Base-by-base conservation (phyloP, 306 rosid species). In the Cucurbita moschata region DNA sequence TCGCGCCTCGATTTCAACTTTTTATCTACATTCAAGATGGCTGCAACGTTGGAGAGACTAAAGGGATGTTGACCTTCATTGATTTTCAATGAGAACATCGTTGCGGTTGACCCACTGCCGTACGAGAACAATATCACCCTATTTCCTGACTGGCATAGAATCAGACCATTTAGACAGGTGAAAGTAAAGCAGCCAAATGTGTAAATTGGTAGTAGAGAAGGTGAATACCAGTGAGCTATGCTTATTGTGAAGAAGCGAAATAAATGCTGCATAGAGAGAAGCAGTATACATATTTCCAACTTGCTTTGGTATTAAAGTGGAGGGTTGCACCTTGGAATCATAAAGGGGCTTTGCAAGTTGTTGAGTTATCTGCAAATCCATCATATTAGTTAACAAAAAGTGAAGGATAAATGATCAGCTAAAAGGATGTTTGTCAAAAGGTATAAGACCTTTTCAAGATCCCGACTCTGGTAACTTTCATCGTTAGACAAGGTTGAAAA, bases 251-350 rank as follows among this genome's bases (percentile, higher is more conserved):
- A 95, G 77, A 54, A 95, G 96, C 65, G 99, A 91, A 37, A 83
- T 95, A 80, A 91, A 91, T 77, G 99, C 99, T 38, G 99, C 99
- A 77, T 95, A 95, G 61, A 95, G 83, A 75, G 99, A 95, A n/a
- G 99, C 99, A 35, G 99, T 95, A 83, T 95, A 95, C 97, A 95
- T 91, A 86, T 95, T 95, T 75, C 99, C 99, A 19, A 91, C 90
- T 91, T 88, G 92, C 86, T 95, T 95, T 57, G 99, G 99, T 57
- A 95, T 15, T 85, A 89, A 87, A 77, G 97, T 95, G 69, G 92
- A 75, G 72, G 97, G 99, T 77, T 86, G 96, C 65, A 95, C 96
- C 91, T 91, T 95, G 56, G 78, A 87, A 67, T 89, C 89, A n/a
- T 78, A 89, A 23, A 95, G 78, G 43, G 97, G 86, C 82, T 91